phyloP scores from a whole-genome alignment of 176 grass and related monocot genomes.

The Puccinellia tenuiflora region DNA sequence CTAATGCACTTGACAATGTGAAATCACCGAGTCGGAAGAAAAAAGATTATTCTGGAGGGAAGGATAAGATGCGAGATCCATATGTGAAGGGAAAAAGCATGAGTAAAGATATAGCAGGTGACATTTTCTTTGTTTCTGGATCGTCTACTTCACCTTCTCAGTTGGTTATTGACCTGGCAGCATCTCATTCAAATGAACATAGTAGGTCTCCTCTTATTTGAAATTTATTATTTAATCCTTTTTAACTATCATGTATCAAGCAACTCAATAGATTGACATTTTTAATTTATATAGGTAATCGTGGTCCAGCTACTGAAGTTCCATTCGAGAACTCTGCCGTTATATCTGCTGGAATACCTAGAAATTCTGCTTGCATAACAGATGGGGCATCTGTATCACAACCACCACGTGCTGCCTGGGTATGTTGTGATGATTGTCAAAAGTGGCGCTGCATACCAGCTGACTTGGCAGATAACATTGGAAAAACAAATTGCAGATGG shows the following conservation, averaged over 20 bases:
- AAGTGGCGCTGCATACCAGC: slow-evolving; percentile 96
- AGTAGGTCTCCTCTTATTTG: slow-evolving; percentile 25
- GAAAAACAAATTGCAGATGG: slow-evolving; percentile 59
- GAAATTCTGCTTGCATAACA: slow-evolving; percentile 9
- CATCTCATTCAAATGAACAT: slow-evolving; percentile 23
- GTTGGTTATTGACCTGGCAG: neutral
- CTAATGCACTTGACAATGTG: slow-evolving; percentile 19
- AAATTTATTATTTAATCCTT: neutral
- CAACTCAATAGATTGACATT: slow-evolving; percentile 9
- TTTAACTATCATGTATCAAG: slow-evolving; percentile 11
- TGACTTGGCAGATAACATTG: slow-evolving; percentile 73
- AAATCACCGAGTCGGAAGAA: slow-evolving; percentile 35
- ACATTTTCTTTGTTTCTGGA: slow-evolving; percentile 5
- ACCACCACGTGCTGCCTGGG: slow-evolving; percentile 64
- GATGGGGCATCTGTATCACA: slow-evolving; percentile 26
- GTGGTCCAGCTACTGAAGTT: slow-evolving; percentile 14
- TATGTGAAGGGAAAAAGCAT: slow-evolving; percentile 26
- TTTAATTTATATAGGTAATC: slow-evolving; percentile 33
- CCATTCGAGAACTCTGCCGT: slow-evolving; percentile 13
- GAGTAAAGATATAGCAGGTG: slow-evolving; percentile 27
- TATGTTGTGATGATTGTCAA: slow-evolving; percentile 82
- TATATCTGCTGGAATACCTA: slow-evolving; percentile 22
- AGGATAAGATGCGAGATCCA: slow-evolving; percentile 16
- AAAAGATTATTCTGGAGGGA: slow-evolving; percentile 27
- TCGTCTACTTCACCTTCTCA: slow-evolving; percentile 19